Percentiles rank a stretch among this genome's conserved stretches.
Conservation (phyloP, 2,329 filamentous ascomycete species). For the Cladosporium velox region DNA sequence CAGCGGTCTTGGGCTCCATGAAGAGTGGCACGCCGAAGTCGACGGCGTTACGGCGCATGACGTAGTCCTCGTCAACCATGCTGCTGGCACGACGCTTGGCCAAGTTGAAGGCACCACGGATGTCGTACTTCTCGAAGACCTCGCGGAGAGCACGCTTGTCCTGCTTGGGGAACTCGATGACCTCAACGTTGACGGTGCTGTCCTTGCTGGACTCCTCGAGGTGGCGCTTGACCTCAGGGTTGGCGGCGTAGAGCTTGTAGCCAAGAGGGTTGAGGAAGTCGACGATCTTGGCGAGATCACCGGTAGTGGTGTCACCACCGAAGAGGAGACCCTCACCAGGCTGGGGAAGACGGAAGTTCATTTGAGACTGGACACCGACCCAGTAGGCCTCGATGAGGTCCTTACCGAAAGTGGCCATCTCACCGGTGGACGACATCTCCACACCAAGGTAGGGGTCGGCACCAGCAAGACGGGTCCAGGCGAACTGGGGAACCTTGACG, state of each 20-base stretch:
- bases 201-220: conserved; percentile 71
- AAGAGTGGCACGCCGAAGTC: conserved; percentile 98
- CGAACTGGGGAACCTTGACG: conserved; percentile 98
- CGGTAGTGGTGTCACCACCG: conserved; percentile 76
- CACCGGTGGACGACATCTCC: conserved; percentile 95
- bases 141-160: conserved; percentile 94
- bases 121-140: conserved; percentile 96
- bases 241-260: conserved; percentile 92
- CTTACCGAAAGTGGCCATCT: conserved; percentile 98
- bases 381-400: conserved; percentile 96
- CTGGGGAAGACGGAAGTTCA: conserved; percentile 92
- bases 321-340: conserved; percentile 94
- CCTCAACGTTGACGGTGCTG: conserved; percentile 69
- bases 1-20: conserved; percentile 98
- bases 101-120: conserved; percentile 93
- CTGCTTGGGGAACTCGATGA: conserved; percentile 94
- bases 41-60: conserved; percentile 97
- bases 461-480: conserved; percentile 95
- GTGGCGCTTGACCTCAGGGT: conserved; percentile 76
- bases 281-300: conserved; percentile 74
- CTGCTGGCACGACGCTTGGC: conserved; percentile 81
- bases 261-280: conserved; percentile 85
- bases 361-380: conserved; percentile 86
- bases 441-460: conserved; percentile 97
- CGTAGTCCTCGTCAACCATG: conserved; percentile 88